Conservation (phyloP, 2,329 filamentous ascomycete species). For the Phyllosticta capitalensis region DNA sequence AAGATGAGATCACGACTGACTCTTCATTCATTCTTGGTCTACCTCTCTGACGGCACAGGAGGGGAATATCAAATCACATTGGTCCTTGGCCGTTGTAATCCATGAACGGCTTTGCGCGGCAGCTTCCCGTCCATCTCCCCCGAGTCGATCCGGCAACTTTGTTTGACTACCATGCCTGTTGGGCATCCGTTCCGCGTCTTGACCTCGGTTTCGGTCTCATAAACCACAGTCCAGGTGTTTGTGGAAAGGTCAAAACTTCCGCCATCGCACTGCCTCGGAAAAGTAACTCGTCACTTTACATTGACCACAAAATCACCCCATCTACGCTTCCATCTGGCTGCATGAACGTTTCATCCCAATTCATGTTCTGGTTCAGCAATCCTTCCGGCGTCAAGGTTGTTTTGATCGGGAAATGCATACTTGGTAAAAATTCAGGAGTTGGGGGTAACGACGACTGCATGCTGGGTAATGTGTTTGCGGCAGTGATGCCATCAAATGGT, state of each 20-base stretch:
- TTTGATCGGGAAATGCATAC: not conserved
- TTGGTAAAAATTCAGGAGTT: not conserved
- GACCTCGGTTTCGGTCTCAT: not conserved
- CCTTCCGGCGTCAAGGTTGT: not conserved
- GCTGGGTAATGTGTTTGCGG: too few relatives aligned
- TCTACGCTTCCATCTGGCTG: slow-evolving; percentile 6
- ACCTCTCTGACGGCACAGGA: not conserved
- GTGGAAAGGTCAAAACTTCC: not conserved
- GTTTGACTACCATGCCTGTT: not conserved
- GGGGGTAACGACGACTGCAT: not conserved
- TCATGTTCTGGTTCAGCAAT: not conserved
- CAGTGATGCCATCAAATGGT: too few relatives aligned
- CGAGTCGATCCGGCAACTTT: not conserved
- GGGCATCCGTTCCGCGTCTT: not conserved
- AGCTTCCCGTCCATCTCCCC: not conserved
- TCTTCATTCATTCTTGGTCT: not conserved
- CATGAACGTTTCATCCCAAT: slow-evolving; percentile 7
- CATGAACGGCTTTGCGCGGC: not conserved
- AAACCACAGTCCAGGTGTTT: too few relatives aligned
- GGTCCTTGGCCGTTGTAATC: not conserved
- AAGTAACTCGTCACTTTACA: not conserved
- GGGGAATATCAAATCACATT: not conserved
- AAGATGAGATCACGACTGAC: not conserved
- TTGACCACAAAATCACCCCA: slow-evolving; percentile 10
- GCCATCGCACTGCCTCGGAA: not conserved